Base-by-base conservation (phyloP, 805 yeast species). In the Dipodascus albidus region DNA sequence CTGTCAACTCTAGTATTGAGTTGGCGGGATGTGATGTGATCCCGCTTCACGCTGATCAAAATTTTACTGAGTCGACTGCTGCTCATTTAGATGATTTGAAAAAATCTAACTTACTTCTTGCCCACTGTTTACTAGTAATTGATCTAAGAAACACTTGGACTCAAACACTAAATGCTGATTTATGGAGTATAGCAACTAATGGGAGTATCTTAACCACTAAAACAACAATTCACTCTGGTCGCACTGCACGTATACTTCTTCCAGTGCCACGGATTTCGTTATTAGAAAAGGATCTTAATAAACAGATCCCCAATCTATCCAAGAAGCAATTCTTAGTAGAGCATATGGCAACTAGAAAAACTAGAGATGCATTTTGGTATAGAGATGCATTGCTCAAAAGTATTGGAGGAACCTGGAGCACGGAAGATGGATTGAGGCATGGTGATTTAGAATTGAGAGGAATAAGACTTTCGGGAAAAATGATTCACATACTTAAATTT, bases 311-410 rank as follows among this genome's bases (percentile, higher is more conserved):
- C 20, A 82, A 85, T 33, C 68, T 87, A 35, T 67, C 84, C 21
- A 76, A 80, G 35, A 80, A 80, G 57, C 96, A 89, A 67, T 85
- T 80, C 63, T 74, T 87, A 19, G 74, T 80, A 33, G 83, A 68
- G 70, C 55, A 70, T 78, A 81, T 78, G 8, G 87, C 85, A 55
- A 82, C 77, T 35, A 60, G 60, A 48, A 76, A 72, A 52, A 77
- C 80, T 68, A 73, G 80, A 54, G 82, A 81, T 56, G 70, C 78
- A 1, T 93, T 89, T 66, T 91, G 99, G 99, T 78, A 85, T 57
- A 70, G 95, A 54, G 81, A 84, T 54, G 75, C 76, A 56, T 64
- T 93, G 1, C 69, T 91, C 52, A 72, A 75, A 49, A 70, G 71
- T 15, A 60, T 93, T 3, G 65, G 68, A 1, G 96, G 96, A 1